Base-by-base conservation (phyloP, 805 yeast genomes). In the Brettanomyces sp. region DNA sequence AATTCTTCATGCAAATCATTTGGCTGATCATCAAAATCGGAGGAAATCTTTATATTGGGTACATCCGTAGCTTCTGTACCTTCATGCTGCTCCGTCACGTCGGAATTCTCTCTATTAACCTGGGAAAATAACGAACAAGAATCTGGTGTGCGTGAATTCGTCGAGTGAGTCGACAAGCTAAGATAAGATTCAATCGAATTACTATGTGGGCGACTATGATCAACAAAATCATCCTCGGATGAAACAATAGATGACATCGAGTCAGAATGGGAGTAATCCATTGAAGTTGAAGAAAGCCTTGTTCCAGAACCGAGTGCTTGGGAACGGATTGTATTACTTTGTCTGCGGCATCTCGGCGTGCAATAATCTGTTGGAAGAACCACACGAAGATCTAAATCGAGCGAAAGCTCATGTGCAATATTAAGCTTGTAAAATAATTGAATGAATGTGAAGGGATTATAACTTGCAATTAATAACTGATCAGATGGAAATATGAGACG, bases 351-450 rank as follows among this genome's bases (percentile, higher is more conserved):
- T 39, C 66, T 52, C 3, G 68, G 68, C 30, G 60, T 51, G 38
- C 63, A 58, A 45, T 52, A 59, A 46, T 63, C 64, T 1, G 45
- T 25, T 4, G 67, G 67, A 4, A 46, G 43, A 2, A 50, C 35
- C 8, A 44, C 35, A 28, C 68, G 49, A 25, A 45, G 30, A 21
- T 64, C 65, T 6, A 64, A 47, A 30, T 64, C 67, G 5, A 64
- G 50, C 8, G 66, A 59, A n/a, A 64, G 23, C 39, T 64, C 68
- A 39, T 54, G 50, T 0, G 62, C 60, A 36, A 64, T 55, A 45
- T 60, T 60, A 14, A 64, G 47, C 43, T 63, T 63, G 50, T 59
- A 60, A 38, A 61, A 64, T 22, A 59, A 43, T 21, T 58, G 56
- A 22, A 58, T 52, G 44, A 58, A 61, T 23, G 47, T 47, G n/a